phyloP scores from a whole-genome alignment of 129 eudicot genomes.

The Tagetes patula region DNA sequence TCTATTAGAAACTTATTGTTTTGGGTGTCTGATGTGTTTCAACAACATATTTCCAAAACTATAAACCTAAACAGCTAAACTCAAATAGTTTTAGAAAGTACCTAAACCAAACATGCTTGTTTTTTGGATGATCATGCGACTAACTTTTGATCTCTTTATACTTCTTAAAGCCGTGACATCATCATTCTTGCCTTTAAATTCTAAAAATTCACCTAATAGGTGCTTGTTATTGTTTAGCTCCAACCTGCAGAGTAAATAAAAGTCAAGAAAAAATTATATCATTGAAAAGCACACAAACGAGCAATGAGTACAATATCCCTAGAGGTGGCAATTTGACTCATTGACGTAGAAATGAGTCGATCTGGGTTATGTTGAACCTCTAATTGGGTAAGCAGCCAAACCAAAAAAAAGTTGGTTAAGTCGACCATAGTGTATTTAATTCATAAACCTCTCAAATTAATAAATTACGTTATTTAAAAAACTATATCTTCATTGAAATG shows the following conservation, averaged over 20 bases:
- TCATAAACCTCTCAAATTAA: not conserved
- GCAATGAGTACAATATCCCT: no score
- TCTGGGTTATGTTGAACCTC: not conserved
- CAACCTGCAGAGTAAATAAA: constrained; percentile 45
- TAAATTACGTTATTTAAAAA: not conserved
- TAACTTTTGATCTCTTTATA: constrained; percentile 86
- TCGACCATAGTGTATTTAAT: not conserved
- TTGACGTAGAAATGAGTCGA: no score
- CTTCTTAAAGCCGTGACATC: constrained; percentile 61
- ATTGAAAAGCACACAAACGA: no score
- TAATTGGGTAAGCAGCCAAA: not conserved
- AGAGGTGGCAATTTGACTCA: no score
- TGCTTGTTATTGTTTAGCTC: constrained; percentile 76
- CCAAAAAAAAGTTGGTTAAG: not conserved
- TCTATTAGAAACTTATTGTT: not conserved
- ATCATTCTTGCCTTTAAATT: constrained; percentile 88
- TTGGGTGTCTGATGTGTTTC: not conserved
- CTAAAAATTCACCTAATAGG: constrained; percentile 81
- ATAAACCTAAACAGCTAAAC: not conserved
- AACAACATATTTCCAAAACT: not conserved
- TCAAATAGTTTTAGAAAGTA: constrained; percentile 29
- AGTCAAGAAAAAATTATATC: no score
- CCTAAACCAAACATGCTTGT: constrained; percentile 96
- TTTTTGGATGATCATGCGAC: constrained; percentile 57
- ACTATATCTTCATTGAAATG: not conserved